phyloP scores from a whole-genome alignment of 2,329 filamentous ascomycete genomes.

The Aureobasidium pullulans region DNA sequence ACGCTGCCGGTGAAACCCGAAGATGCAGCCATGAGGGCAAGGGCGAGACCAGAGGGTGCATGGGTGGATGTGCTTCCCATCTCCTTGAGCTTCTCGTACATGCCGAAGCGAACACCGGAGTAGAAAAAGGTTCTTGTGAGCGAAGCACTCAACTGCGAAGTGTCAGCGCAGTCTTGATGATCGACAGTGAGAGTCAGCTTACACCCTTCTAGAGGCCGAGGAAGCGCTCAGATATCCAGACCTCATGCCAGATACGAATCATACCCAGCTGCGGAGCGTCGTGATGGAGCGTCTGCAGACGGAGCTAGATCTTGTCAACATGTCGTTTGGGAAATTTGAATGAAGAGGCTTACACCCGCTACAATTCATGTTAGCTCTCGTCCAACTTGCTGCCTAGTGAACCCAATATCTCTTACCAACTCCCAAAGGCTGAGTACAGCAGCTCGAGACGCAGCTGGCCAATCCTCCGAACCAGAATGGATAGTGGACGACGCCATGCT shows the following conservation, averaged over 20 bases:
- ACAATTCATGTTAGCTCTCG: background rate
- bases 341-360: conserved; percentile 9
- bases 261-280: conserved; percentile 15
- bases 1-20: conserved; percentile 19
- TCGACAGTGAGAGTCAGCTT: background rate
- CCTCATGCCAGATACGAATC: conserved; percentile 15
- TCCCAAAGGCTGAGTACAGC: conserved; percentile 21
- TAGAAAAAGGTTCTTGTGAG: conserved; percentile 18
- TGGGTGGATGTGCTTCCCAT: conserved; percentile 18
- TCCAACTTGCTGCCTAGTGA: background rate
- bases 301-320: background rate
- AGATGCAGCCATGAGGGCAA: conserved; percentile 18
- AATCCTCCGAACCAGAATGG: conserved; percentile 21
- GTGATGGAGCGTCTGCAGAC: conserved; percentile 15
- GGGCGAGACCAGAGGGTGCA: conserved; percentile 16
- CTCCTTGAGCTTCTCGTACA: conserved; percentile 21
- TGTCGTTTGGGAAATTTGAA: background rate
- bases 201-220: conserved; percentile 20
- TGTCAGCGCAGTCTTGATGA: background rate
- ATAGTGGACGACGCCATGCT: conserved; percentile 21
- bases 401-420: conserved; percentile 13
- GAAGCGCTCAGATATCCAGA: conserved; percentile 18
- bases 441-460: conserved; percentile 19
- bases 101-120: conserved; percentile 19
- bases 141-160: conserved; percentile 17